Conservation (phyloP, 164 flowering plant species). For the Chimonanthus praecox region DNA sequence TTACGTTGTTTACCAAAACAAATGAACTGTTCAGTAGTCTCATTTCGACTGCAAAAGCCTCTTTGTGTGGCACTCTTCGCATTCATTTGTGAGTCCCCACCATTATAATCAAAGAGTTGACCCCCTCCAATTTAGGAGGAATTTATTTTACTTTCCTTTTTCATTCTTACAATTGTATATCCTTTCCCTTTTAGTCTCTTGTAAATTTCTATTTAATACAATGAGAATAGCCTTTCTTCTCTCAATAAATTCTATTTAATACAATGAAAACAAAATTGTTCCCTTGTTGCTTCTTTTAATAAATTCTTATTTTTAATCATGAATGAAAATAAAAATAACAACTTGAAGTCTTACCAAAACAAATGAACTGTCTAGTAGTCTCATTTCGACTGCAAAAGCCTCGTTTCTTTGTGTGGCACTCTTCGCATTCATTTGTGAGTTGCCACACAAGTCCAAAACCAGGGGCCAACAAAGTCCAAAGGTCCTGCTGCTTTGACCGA, state of each 20-base stretch:
- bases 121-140: no score
- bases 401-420: background rate
- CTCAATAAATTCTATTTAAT: fast-evolving
- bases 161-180: no score
- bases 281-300: no score
- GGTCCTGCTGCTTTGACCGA: background rate
- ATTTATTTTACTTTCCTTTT: no score
- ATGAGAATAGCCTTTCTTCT: no score
- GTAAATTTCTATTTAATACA: no score
- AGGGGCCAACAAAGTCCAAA: background rate
- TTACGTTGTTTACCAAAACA: background rate
- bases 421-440: background rate
- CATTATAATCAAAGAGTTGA: no score
- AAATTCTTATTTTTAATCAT: no score
- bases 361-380: background rate
- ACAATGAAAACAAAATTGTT: no score
- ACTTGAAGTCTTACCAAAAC: background rate
- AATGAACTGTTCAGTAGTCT: background rate
- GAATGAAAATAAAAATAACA: no score
- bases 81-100: background rate
- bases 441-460: background rate
- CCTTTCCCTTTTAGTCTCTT: no score
- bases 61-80: background rate
- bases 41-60: background rate
- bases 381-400: background rate